phyloP scores from a whole-genome alignment of 305 asterid species.

The Solanum hybrid region DNA sequence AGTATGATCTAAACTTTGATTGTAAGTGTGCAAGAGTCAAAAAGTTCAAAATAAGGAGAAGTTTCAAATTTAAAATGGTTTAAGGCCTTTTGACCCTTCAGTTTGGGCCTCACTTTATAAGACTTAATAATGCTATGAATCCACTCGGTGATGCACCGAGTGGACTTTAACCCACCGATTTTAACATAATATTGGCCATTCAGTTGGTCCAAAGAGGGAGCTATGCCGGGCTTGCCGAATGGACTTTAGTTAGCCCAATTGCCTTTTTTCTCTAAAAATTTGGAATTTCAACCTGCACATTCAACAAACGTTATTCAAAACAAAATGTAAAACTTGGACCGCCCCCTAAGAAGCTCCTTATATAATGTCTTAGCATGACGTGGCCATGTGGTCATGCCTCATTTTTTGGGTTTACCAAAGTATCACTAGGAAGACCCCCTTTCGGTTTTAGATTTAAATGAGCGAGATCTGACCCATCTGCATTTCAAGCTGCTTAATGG shows the following conservation, averaged over 20 bases:
- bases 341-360: background rate
- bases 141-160: background rate
- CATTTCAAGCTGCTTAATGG: no score
- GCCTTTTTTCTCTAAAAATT: background rate
- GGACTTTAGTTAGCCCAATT: background rate
- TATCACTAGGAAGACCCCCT: background rate
- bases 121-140: background rate
- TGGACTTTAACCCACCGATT: background rate
- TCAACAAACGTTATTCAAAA: background rate
- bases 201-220: background rate
- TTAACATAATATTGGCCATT: background rate
- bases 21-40: background rate
- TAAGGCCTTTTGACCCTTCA: background rate
- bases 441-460: no score
- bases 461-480: no score
- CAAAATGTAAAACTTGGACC: background rate
- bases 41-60: background rate
- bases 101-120: background rate
- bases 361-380: background rate
- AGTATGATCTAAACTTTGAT: background rate
- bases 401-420: background rate
- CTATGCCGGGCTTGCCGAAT: background rate
- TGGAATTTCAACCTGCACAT: background rate
- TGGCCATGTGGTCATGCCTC: background rate
- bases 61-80: background rate